Conservation (phyloP, 2,329 filamentous ascomycete species). For the Fusarium globosum region DNA sequence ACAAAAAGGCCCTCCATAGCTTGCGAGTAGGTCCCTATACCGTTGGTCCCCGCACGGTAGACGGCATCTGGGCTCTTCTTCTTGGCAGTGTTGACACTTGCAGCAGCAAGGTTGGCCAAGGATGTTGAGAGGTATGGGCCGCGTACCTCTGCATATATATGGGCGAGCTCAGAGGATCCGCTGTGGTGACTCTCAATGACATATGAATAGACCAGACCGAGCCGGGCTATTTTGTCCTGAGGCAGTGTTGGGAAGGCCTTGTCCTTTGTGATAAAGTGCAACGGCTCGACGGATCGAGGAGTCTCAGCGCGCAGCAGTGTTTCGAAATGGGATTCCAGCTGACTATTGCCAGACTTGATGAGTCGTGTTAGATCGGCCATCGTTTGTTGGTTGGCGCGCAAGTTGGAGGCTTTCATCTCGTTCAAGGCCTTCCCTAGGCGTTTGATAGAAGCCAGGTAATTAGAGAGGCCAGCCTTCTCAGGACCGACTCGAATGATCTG, state of each 20-base stretch:
- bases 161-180: conserved; percentile 69
- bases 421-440: conserved; percentile 85
- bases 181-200: conserved; percentile 71
- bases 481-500: conserved; percentile 90
- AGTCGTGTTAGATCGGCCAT: conserved; percentile 82
- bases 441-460: conserved; percentile 90
- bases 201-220: conserved; percentile 83
- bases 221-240: conserved; percentile 77
- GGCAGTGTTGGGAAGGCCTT: conserved; percentile 83
- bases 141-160: conserved; percentile 88
- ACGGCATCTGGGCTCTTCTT: conserved; percentile 84
- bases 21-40: conserved; percentile 88
- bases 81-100: conserved; percentile 84
- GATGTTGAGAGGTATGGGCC: conserved; percentile 87
- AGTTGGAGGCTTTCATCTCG: conserved; percentile 89
- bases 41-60: conserved; percentile 89
- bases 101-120: conserved; percentile 86
- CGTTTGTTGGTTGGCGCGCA: conserved; percentile 91
- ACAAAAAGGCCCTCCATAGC: conserved; percentile 88
- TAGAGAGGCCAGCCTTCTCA: conserved; percentile 80
- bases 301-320: conserved; percentile 80
- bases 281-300: conserved; percentile 82
- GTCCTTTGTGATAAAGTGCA: conserved; percentile 93
- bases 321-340: conserved; percentile 87
- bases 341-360: conserved; percentile 80